These are phyloP conservation scores for Cichorium intybus DNA, from an alignment of 140 eudicot genomes.

Conservation along the genomic window DNA sequence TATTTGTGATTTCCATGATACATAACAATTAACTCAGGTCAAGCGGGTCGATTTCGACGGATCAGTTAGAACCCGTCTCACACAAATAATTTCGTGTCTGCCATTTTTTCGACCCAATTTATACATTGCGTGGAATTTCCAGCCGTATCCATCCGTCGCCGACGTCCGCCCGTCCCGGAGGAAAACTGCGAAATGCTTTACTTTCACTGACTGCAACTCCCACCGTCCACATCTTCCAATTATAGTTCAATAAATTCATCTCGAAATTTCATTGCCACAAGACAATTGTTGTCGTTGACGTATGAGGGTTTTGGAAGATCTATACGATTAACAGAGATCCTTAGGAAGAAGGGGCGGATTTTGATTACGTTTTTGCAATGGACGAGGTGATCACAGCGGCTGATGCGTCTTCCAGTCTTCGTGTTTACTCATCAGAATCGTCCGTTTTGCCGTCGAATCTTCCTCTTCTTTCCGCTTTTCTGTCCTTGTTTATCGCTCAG, in stretches of 20 bases:
- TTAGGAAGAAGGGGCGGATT: neutral
- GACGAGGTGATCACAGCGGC: slow-evolving; percentile 64
- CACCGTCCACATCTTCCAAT: slow-evolving; percentile 3
- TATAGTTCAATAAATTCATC: neutral
- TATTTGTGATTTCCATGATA: neutral
- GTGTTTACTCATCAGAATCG: slow-evolving; percentile 45
- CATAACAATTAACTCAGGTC: too few relatives aligned
- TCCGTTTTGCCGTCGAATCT: slow-evolving; percentile 48
- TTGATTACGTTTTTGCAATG: slow-evolving; percentile 23
- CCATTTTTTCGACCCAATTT: neutral
- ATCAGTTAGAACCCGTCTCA: neutral
- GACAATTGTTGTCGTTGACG: slow-evolving; percentile 13
- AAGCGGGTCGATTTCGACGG: neutral
- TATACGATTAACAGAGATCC: slow-evolving; percentile 3
- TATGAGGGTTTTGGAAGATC: slow-evolving; percentile 21
- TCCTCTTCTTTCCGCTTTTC: slow-evolving; percentile 67
- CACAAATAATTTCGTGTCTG: neutral
- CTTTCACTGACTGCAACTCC: slow-evolving; percentile 5
- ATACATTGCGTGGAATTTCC: neutral
- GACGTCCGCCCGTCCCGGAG: slow-evolving; percentile 15
- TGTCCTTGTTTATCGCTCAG: slow-evolving; percentile 72
- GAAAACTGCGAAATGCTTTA: slow-evolving; percentile 14
- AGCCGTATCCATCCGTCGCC: slow-evolving; percentile 11
- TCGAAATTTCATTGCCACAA: neutral
- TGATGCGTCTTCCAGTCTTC: slow-evolving; percentile 62